phyloP scores from a whole-genome alignment of 257 asterid genomes.

The Gentiana macrophylla region DNA sequence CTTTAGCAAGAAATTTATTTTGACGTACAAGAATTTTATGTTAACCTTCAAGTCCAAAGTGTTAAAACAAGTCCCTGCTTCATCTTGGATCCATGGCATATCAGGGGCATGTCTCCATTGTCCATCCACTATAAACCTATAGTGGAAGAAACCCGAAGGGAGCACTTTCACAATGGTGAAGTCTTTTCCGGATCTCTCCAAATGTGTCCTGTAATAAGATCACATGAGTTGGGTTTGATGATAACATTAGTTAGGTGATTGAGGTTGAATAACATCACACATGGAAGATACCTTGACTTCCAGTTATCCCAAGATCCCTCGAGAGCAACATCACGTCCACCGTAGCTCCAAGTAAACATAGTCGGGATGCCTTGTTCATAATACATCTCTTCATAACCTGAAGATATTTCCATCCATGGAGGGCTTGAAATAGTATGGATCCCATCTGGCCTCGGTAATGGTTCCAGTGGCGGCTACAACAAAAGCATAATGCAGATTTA shows the following conservation, averaged over 20 bases:
- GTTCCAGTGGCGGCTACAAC: conserved; percentile 79
- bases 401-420: conserved; percentile 76
- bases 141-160: conserved; percentile 87
- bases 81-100: conserved; percentile 70
- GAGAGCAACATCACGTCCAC: conserved; percentile 73
- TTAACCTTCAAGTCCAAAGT: conserved; percentile 83
- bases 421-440: conserved; percentile 52
- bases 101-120: conserved; percentile 82
- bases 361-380: conserved; percentile 82
- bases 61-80: conserved; percentile 72
- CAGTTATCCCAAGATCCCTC: conserved; percentile 99
- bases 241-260: conserved; percentile 9
- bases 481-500: no score
- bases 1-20: neutral
- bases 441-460: conserved; percentile 90
- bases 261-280: conserved; percentile 3
- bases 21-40: conserved; percentile 3
- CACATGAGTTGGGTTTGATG: neutral
- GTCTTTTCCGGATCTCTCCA: conserved; percentile 96
- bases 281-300: conserved; percentile 59
- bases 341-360: conserved; percentile 85
- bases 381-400: conserved; percentile 50
- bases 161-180: conserved; percentile 95
- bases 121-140: conserved; percentile 89
- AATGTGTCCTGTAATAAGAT: conserved; percentile 47